These are phyloP conservation scores for Eleusine coracana DNA, from an alignment of 176 grass and related monocot species.

Conservation along the genomic window DNA sequence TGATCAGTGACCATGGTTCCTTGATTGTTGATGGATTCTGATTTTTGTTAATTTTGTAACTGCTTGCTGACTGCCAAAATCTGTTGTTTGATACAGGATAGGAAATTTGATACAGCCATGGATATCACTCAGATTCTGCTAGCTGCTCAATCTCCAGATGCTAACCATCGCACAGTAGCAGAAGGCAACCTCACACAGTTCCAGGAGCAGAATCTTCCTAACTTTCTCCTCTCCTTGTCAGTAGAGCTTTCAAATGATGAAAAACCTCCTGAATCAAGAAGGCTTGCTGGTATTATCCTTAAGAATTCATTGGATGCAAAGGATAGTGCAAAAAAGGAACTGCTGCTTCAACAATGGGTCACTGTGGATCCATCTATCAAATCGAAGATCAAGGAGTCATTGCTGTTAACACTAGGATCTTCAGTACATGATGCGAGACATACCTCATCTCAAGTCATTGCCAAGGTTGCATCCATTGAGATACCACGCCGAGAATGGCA, in stretches of 20 bases:
- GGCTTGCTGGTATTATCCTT: conserved; percentile 81
- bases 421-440: conserved; percentile 72
- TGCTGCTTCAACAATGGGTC: conserved; percentile 71
- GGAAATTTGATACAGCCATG: conserved; percentile 50
- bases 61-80: conserved; percentile 11
- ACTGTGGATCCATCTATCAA: conserved; percentile 66
- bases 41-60: background rate
- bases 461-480: conserved; percentile 94
- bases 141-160: conserved; percentile 79
- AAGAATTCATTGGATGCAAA: conserved; percentile 90
- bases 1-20: background rate
- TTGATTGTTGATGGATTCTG: background rate
- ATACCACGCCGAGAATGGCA: conserved; percentile 89
- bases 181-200: conserved; percentile 79
- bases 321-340: conserved; percentile 61
- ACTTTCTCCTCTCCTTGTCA: conserved; percentile 82
- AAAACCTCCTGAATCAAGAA: conserved; percentile 74
- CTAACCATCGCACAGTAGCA: conserved; percentile 62
- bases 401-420: conserved; percentile 79
- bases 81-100: conserved; percentile 29
- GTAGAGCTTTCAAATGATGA: conserved; percentile 70
- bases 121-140: conserved; percentile 74
- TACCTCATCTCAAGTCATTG: conserved; percentile 91
- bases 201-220: conserved; percentile 87
- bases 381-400: conserved; percentile 81